Evolutionary conservation across 2,329 filamentous ascomycete genomes (phyloP).

Genomic region (Fusarium hainanense): DNA sequence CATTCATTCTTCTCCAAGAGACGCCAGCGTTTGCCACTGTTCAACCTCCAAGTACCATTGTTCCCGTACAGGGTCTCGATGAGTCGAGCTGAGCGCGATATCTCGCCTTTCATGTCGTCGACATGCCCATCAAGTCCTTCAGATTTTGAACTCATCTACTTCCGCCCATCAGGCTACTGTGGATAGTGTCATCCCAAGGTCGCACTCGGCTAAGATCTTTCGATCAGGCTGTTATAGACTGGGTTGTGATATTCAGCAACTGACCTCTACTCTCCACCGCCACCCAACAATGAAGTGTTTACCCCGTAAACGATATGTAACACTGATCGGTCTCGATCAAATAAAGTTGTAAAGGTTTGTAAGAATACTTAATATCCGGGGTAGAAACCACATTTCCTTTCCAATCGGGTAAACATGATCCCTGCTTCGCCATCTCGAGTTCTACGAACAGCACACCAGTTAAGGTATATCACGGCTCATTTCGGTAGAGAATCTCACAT

Average conservation of each 20-base stretch:
- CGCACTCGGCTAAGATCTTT: not conserved
- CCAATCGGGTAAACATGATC: slow-evolving; percentile 1
- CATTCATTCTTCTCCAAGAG: not conserved
- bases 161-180: not conserved
- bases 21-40: fast-evolving
- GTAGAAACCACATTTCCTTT: not conserved
- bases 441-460: not conserved
- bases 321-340: not conserved
- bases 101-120: not conserved
- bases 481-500: not conserved
- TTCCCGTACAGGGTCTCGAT: fast-evolving
- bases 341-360: not conserved
- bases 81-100: not conserved
- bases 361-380: not conserved
- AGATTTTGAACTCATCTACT: fast-evolving
- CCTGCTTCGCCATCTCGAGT: not conserved
- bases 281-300: not conserved
- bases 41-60: not conserved
- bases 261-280: not conserved
- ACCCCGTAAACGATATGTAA: not conserved
- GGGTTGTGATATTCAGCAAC: not conserved
- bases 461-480: not conserved
- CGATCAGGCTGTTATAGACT: not conserved
- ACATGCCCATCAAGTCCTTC: fast-evolving
- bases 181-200: not conserved